Conservation (phyloP, 345 rosid genomes). For the Gossypium stocksii region DNA sequence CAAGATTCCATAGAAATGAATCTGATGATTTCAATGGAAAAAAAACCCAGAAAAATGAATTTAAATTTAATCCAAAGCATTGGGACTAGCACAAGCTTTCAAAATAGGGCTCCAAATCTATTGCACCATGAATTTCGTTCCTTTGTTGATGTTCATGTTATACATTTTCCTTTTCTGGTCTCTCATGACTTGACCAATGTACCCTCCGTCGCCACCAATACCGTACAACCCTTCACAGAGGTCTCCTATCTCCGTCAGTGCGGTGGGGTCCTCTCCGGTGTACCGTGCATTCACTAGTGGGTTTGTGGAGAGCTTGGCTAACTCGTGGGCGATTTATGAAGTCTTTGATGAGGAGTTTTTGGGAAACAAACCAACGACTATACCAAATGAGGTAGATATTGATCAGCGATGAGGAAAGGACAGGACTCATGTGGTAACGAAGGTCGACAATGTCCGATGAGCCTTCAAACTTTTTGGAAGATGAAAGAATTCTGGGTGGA, state of each 20-base stretch:
- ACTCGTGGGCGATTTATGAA: slow-evolving; percentile 35
- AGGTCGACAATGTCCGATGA: slow-evolving; percentile 29
- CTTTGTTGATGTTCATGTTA: not conserved
- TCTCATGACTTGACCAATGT: not conserved
- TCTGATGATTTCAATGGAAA: too few species aligned
- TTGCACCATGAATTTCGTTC: not conserved
- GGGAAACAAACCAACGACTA: slow-evolving; percentile 62
- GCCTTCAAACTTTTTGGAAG: not conserved
- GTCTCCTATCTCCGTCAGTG: not conserved
- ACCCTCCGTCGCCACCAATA: not conserved
- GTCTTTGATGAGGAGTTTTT: slow-evolving; percentile 65
- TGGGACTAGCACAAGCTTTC: not conserved
- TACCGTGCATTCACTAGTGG: not conserved
- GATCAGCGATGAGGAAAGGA: slow-evolving; percentile 74
- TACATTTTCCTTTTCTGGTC: not conserved
- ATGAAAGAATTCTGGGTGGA: not conserved
- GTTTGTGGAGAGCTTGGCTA: not conserved
- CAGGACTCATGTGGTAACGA: slow-evolving; percentile 98
- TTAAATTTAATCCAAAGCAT: not conserved
- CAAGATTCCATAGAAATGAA: too few species aligned
- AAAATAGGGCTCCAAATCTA: not conserved
- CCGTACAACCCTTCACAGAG: not conserved
- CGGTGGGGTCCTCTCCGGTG: not conserved
- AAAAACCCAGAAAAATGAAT: too few species aligned
- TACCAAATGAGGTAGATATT: slow-evolving; percentile 34